Conservation (phyloP, 306 rosid species). For the Rosa lucieae region DNA sequence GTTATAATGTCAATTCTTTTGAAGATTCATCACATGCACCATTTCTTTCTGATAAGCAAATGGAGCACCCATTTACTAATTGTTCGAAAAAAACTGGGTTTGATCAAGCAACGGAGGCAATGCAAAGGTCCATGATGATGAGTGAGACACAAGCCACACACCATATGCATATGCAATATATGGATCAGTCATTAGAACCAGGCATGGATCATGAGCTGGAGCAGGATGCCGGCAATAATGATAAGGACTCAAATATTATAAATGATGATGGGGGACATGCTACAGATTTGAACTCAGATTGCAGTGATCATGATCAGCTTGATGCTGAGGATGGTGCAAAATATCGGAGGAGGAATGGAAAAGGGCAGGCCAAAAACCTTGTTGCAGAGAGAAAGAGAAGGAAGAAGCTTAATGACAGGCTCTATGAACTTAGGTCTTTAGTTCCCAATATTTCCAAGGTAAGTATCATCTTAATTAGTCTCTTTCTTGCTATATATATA, state of each 20-base stretch:
- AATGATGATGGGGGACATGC: conserved; percentile 37
- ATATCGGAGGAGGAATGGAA: conserved; percentile 54
- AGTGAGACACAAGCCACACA: conserved; percentile 26
- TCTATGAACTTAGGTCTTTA: conserved; percentile 67
- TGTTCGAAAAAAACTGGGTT: conserved; percentile 30
- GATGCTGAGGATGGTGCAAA: conserved; percentile 74
- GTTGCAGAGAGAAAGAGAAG: conserved; percentile 78
- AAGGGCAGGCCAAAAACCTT: conserved; percentile 73
- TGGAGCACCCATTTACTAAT: conserved; percentile 20
- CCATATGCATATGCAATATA: conserved; percentile 31
- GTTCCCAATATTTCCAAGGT: conserved; percentile 82
- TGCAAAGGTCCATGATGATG: conserved; percentile 39
- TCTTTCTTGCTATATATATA: neutral
- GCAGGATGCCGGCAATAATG: conserved; percentile 17
- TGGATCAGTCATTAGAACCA: conserved; percentile 34
- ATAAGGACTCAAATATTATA: conserved; percentile 33
- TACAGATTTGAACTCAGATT: conserved; percentile 66
- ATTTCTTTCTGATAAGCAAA: conserved; percentile 46
- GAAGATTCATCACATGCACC: conserved; percentile 52
- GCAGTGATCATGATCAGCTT: conserved; percentile 66
- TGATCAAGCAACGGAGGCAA: conserved; percentile 30
- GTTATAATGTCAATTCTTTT: conserved; percentile 12
- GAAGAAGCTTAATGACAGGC: conserved; percentile 75
- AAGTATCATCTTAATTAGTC: neutral
- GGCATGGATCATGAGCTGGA: conserved; percentile 44